Evolutionary conservation across 805 yeast species (phyloP).

Genomic region (Kazachstania psychrophila): DNA sequence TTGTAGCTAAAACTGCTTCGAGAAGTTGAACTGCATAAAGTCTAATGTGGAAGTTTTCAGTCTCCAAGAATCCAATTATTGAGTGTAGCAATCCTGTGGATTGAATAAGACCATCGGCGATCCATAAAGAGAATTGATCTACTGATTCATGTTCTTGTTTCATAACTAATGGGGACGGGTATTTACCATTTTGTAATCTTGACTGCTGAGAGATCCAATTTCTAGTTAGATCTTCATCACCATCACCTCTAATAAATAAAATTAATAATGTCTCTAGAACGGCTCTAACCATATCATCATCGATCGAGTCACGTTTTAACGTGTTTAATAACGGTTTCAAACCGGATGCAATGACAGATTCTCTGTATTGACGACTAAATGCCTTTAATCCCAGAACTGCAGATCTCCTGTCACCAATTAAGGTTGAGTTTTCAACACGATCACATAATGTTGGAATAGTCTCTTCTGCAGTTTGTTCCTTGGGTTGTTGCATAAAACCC

Average conservation of each 20-base stretch:
- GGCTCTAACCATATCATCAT: conserved; percentile 64
- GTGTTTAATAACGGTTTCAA: conserved; percentile 62
- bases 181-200: conserved; percentile 64
- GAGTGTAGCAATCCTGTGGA: conserved; percentile 34
- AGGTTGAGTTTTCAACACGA: conserved; percentile 69
- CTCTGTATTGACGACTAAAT: conserved; percentile 81
- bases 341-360: conserved; percentile 81
- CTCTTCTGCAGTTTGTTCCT: conserved; percentile 58
- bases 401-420: conserved; percentile 78
- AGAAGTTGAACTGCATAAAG: conserved; percentile 76
- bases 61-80: conserved; percentile 39
- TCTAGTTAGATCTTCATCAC: conserved; percentile 52
- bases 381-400: conserved; percentile 86
- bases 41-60: conserved; percentile 65
- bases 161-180: conserved; percentile 61
- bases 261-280: conserved; percentile 78
- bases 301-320: conserved; percentile 56
- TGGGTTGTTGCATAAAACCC: conserved; percentile 39
- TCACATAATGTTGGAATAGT: conserved; percentile 86
- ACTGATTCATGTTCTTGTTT: conserved; percentile 40
- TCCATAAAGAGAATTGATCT: conserved; percentile 89
- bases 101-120: conserved; percentile 86
- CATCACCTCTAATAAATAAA: conserved; percentile 63
- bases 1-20: conserved; percentile 70
- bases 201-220: conserved; percentile 70